Conservation (phyloP, 2,329 filamentous ascomycete species). For the Fusarium pseudonygamai region DNA sequence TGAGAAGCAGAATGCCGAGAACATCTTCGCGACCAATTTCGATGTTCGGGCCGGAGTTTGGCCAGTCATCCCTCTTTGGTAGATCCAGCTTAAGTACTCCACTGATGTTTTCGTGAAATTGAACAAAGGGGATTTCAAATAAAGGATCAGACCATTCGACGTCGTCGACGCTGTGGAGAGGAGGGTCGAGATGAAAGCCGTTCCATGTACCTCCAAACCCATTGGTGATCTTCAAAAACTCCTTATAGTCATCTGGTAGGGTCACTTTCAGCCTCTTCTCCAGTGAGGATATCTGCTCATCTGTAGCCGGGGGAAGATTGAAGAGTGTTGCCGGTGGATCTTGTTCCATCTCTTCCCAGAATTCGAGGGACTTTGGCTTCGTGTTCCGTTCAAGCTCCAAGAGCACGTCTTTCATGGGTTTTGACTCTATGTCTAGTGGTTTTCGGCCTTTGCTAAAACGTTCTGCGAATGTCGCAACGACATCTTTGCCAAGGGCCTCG, state of each 20-base stretch:
- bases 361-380: not conserved
- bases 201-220: constrained; percentile 34
- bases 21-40: constrained; percentile 17
- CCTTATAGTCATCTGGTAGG: constrained; percentile 32
- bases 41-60: constrained; percentile 3
- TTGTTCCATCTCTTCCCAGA: not conserved
- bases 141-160: constrained; percentile 12
- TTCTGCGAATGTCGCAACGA: constrained; percentile 9
- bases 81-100: constrained; percentile 1
- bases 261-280: constrained; percentile 10
- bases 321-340: constrained; percentile 26
- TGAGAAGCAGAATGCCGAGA: constrained; percentile 1
- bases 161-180: constrained; percentile 9
- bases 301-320: constrained; percentile 17
- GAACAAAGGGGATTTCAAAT: not conserved
- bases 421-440: not conserved
- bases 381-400: constrained; percentile 19
- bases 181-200: constrained; percentile 18
- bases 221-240: constrained; percentile 32
- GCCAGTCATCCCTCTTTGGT: constrained; percentile 10
- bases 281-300: constrained; percentile 23
- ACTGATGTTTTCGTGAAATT: constrained; percentile 9
- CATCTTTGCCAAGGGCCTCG: not conserved
- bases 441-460: constrained; percentile 20
- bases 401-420: constrained; percentile 16